These are phyloP conservation scores for Fusarium sp. DNA, from an alignment of 2,329 filamentous ascomycete species.

Conservation along the genomic window DNA sequence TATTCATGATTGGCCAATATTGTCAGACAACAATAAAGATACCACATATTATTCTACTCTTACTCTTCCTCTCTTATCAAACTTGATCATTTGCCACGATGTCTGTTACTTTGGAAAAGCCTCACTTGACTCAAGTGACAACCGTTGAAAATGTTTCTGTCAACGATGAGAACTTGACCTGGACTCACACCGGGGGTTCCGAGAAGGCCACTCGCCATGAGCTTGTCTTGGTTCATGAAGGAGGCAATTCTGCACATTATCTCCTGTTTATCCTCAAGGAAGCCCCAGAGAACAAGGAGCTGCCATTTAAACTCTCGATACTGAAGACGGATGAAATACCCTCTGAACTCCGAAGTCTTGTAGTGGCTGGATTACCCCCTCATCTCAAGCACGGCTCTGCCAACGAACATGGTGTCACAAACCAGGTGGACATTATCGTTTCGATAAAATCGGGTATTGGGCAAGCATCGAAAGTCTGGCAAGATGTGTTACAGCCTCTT, in stretches of 20 bases:
- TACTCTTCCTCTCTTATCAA: not conserved
- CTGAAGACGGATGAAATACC: slow-evolving; percentile 51
- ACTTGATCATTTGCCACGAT: slow-evolving; percentile 10
- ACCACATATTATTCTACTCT: slow-evolving; percentile 9
- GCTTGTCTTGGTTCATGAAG: slow-evolving; percentile 47
- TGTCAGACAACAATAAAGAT: slow-evolving; percentile 27
- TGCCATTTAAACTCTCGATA: slow-evolving; percentile 47
- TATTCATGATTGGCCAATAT: slow-evolving; percentile 32
- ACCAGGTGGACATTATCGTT: slow-evolving; percentile 71
- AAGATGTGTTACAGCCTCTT: slow-evolving; percentile 67
- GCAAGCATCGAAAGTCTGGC: slow-evolving; percentile 67
- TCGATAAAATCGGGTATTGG: slow-evolving; percentile 75
- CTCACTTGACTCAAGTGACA: not conserved
- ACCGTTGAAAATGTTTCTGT: slow-evolving; percentile 40
- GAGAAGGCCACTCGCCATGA: slow-evolving; percentile 40
- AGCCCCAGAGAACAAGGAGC: slow-evolving; percentile 42
- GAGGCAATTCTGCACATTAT: slow-evolving; percentile 32
- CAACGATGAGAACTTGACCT: slow-evolving; percentile 45
- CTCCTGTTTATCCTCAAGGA: slow-evolving; percentile 58
- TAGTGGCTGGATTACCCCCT: slow-evolving; percentile 55
- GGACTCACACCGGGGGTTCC: slow-evolving; percentile 39
- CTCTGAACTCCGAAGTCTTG: slow-evolving; percentile 53
- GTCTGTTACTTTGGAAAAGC: slow-evolving; percentile 1
- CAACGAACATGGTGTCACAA: slow-evolving; percentile 39
- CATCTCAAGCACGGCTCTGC: slow-evolving; percentile 48